Evolutionary conservation across 495 filamentous ascomycete species (phyloP), one percentile per base, ranked within the genome.

Genomic region (Tuber melanosporum): DNA sequence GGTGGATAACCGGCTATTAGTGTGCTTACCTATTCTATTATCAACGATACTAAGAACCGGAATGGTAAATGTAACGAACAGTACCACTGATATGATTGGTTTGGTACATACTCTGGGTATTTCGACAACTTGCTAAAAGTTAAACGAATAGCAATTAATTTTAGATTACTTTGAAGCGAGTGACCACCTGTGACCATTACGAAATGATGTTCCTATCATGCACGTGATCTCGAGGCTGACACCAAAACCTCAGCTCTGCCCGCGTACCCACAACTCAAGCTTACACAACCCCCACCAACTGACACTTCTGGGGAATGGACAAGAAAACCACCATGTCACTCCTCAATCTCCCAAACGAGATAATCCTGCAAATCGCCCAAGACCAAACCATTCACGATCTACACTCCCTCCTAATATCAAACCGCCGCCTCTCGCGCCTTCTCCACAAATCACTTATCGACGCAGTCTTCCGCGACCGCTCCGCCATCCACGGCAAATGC

Each of bases 331-430:
- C 20, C 71, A 72, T 72, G 71, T 72, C 71, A 43, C 15, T 72
- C 71, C 71, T 72, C 41, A 43, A 44, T 26, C 71, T 72, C n/a
- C 42, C 71, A 46, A 72, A 72, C 71, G 71, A 72, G 71, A 43
- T 72, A 43, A 43, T 72, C 42, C 39, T 72, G 6, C 71, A 44
- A 17, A 72, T 72, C 20, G 42, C 71, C 2, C 42, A 46, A 72
- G 39, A 46, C 41, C 71, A 44, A 43, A 41, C n/a, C n/a, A 44
- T 43, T 20, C 17, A 17, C 42, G 42, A 43, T 42, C 42, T 72
- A n/a, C 46, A 17, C 20, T 72, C 71, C n/a, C 32, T 72, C 20
- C 71, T 72, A 5, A 3, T 72, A 43, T 46, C 71, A 10, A 72
- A 72, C 71, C 71, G 71, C 71, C 71, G 71, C 46, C 22, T 72